Conservation (phyloP, 495 filamentous ascomycete genomes). For the Penicillium odoratum region DNA sequence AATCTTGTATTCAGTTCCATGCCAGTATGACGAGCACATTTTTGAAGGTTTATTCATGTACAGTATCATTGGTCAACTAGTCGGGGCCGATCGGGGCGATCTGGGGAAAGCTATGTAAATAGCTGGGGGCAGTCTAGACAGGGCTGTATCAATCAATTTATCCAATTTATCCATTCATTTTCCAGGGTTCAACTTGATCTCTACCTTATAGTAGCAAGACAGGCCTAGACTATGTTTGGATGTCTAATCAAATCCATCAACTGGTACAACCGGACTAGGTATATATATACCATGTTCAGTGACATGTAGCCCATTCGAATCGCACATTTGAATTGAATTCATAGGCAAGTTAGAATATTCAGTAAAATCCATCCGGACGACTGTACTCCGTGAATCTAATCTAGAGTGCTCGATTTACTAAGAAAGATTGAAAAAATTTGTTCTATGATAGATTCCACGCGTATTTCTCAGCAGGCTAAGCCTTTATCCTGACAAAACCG, state of each 20-base stretch:
- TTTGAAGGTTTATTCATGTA: neutral
- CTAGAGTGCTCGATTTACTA: neutral
- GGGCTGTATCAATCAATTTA: no score
- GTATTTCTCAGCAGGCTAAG: conserved; percentile 12
- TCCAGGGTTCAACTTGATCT: no score
- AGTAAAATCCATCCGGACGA: neutral
- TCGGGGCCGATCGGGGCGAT: conserved; percentile 1
- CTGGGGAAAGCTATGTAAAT: neutral
- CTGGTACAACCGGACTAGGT: no score
- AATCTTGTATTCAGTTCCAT: neutral
- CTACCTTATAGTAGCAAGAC: no score
- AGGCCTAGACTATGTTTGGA: no score
- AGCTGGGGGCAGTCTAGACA: neutral
- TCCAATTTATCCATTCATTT: no score
- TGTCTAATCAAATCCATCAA: no score
- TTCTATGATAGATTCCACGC: conserved; percentile 8
- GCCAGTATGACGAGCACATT: neutral
- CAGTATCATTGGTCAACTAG: neutral
- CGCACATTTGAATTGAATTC: no score
- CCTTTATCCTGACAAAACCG: conserved; percentile 9
- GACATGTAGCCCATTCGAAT: no score
- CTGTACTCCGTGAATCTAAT: neutral
- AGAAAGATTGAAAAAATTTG: neutral
- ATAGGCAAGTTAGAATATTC: neutral
- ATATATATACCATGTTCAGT: neutral